phyloP scores from a whole-genome alignment of 345 rosid genomes.

The Arabis alpina region DNA sequence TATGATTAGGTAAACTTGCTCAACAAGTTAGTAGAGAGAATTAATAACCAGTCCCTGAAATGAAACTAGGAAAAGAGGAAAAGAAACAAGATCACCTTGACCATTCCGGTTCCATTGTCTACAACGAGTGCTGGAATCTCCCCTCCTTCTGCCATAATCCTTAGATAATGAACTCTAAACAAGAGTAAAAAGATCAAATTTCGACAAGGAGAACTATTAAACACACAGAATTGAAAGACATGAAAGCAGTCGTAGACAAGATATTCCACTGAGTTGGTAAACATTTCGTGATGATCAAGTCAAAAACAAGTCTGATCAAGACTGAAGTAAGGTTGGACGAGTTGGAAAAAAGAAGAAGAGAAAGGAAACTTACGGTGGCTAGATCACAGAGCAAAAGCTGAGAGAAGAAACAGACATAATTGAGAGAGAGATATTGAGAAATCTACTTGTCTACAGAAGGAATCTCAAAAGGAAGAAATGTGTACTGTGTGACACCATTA shows the following conservation, averaged over 20 bases:
- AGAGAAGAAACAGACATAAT: neutral
- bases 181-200: constrained; percentile 5
- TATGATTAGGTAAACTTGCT: constrained; percentile 10
- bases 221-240: constrained; percentile 8
- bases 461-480: constrained; percentile 9
- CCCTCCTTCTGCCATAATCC: constrained; percentile 51
- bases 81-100: constrained; percentile 43
- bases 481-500: constrained; percentile 13
- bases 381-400: neutral
- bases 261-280: no score
- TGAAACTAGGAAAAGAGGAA: no score
- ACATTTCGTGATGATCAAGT: no score
- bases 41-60: no score
- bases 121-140: constrained; percentile 67
- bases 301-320: neutral
- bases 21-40: constrained; percentile 18
- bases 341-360: neutral
- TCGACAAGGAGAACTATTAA: neutral
- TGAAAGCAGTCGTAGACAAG: no score
- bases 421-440: no score
- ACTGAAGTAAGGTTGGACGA: neutral
- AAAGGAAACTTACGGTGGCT: no score
- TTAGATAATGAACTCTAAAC: neutral
- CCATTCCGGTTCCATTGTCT: constrained; percentile 69
- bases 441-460: neutral